Evolutionary conservation across 2,329 filamentous ascomycete species (phyloP).

Genomic region (Pseudomassariella vexata): DNA sequence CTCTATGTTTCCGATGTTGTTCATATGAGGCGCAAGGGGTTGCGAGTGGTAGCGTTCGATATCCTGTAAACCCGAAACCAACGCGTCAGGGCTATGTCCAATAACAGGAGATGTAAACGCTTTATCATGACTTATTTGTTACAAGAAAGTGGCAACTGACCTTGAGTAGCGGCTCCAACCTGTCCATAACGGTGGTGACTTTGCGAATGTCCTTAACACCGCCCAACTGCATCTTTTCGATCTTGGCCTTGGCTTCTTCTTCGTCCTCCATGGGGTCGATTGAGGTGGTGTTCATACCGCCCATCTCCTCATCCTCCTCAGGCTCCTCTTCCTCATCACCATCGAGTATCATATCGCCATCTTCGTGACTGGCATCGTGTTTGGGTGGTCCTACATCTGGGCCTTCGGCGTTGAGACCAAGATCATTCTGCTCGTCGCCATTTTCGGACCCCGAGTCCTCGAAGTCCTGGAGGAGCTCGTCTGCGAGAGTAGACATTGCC

Average conservation of each 20-base stretch:
- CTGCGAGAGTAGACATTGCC: conserved; percentile 80
- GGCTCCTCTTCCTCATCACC: conserved; percentile 52
- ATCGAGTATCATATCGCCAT: conserved; percentile 52
- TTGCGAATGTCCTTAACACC: conserved; percentile 71
- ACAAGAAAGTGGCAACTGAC: conserved; percentile 46
- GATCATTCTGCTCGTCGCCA: conserved; percentile 52
- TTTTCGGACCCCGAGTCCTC: conserved; percentile 78
- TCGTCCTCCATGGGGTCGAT: conserved; percentile 53
- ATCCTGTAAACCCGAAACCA: conserved; percentile 58
- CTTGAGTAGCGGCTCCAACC: conserved; percentile 73
- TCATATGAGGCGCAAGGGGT: conserved; percentile 56
- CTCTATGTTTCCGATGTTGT: conserved; percentile 75
- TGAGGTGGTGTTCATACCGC: conserved; percentile 36
- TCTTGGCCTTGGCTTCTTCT: conserved; percentile 67
- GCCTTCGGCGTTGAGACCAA: conserved; percentile 36
- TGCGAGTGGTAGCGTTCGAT: conserved; percentile 71
- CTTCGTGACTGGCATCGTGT: conserved; percentile 26
- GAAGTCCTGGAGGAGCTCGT: conserved; percentile 89
- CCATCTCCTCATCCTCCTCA: conserved; percentile 55
- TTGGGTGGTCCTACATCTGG: conserved; percentile 27
- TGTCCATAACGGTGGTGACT: conserved; percentile 76
- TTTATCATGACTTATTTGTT: too few species aligned
- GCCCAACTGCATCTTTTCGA: conserved; percentile 77
- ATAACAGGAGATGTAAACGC: conserved; percentile 60
- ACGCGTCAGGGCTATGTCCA: conserved; percentile 64